These are phyloP conservation scores for Lentinus tigrinus DNA, from an alignment of 768 basidiomycete species.

Conservation along the genomic window DNA sequence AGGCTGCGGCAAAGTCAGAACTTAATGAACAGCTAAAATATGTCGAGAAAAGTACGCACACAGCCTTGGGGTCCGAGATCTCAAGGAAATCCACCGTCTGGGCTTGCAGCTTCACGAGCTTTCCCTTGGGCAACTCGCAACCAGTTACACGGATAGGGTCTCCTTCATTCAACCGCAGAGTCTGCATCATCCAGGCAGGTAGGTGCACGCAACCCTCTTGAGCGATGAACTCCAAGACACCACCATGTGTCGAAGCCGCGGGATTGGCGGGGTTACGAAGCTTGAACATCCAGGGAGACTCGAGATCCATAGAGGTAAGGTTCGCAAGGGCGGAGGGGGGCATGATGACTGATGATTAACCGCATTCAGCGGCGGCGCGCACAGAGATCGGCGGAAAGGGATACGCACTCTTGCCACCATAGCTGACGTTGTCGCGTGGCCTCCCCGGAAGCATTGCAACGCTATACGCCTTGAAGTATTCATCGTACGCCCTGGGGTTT, in stretches of 20 bases:
- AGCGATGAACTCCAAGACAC: conserved; percentile 98
- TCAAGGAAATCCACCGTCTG: conserved; percentile 95
- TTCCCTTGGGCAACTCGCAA: conserved; percentile 85
- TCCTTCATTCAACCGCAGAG: conserved; percentile 87
- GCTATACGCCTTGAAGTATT: conserved; percentile 93
- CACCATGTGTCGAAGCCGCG: conserved; percentile 88
- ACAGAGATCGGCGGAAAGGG: conserved; percentile 19
- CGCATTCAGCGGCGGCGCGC: conserved; percentile 7
- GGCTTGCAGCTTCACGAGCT: conserved; percentile 95
- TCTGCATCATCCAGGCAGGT: conserved; percentile 99
- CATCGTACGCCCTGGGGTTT: conserved; percentile 80
- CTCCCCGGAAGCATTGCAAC: conserved; percentile 89
- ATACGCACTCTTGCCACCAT: conserved; percentile 92
- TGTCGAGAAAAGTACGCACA: conserved; percentile 69
- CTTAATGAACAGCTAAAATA: not conserved
- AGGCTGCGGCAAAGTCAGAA: conserved; percentile 49
- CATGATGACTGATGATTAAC: conserved; percentile 76
- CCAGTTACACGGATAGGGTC: conserved; percentile 94
- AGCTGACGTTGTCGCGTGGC: conserved; percentile 88
- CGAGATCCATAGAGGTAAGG: conserved; percentile 83
- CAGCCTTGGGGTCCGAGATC: conserved; percentile 95
- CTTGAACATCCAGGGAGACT: conserved; percentile 95
- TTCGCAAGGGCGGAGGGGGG: conserved; percentile 92
- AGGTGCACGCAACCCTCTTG: conserved; percentile 94
- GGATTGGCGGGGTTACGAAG: conserved; percentile 87